Evolutionary conservation across 495 filamentous ascomycete genomes (phyloP), one percentile per base, ranked within the genome.

Genomic region (Melanomma pulvis-pyrius): DNA sequence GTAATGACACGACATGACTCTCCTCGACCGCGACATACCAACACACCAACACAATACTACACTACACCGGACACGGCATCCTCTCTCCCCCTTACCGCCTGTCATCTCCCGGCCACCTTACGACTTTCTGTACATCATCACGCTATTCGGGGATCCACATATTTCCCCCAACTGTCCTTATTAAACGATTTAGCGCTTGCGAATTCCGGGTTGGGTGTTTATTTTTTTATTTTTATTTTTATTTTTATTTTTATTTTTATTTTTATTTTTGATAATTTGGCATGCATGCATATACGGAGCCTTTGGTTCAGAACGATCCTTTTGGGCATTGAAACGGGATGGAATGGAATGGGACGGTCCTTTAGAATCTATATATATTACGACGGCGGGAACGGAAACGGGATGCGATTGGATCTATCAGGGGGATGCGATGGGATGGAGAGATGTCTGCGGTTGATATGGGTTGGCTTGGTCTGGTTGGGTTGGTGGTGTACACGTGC

Each of bases 251-350:
- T n/a, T n/a, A n/a, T n/a, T n/a, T n/a, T n/a, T n/a, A n/a, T n/a
- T n/a, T n/a, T n/a, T n/a, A n/a, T n/a, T n/a, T n/a, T n/a, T n/a
- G n/a, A n/a, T n/a, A 9, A 32, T 24, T 8, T 24, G 13, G 51
- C 3, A 36, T 36, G 19, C 25, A 32, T 57, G 54, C 41, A 34
- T 50, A 60, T 60, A 60, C 29, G 41, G 57, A 60, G 57, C 57
- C 57, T 17, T 29, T 50, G 57, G 57, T 30, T 60, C 36, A 30
- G 25, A n/a, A 7, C 57, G 17, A 60, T 60, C 57, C 21, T 60
- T 60, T 25, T 48, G 6, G 34, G 54, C 7, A 57, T 5, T 24
- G 21, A 1, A 25, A 36, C 7, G 11, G 19, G 3, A 3, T 15
- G 53, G 29, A 19, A 21, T 26, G 32, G 28, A 36, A 41, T 24